phyloP scores from a whole-genome alignment of 495 filamentous ascomycete species.

The Aspergillus wentii region DNA sequence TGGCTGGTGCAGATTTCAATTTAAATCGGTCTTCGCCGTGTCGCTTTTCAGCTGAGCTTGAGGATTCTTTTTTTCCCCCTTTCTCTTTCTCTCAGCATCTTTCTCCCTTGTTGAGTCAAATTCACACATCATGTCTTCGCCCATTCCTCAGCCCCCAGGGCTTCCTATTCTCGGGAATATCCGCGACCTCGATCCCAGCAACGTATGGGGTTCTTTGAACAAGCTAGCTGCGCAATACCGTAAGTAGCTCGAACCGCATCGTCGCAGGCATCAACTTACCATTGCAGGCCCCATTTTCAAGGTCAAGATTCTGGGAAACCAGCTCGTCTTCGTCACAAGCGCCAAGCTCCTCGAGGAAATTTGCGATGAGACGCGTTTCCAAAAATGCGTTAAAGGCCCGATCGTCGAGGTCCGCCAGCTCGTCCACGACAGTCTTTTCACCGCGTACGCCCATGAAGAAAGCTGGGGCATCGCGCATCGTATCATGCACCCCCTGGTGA shows the following conservation, averaged over 20 bases:
- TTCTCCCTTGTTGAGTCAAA: neutral
- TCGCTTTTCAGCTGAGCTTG: too few relatives aligned
- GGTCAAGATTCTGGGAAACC: conserved; percentile 51
- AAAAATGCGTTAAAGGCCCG: conserved; percentile 55
- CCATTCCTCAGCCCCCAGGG: conserved; percentile 62
- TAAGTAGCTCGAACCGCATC: too few relatives aligned
- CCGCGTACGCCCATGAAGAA: conserved; percentile 56
- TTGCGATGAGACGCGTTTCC: conserved; percentile 67
- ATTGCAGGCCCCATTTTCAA: conserved; percentile 68
- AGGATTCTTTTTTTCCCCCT: neutral
- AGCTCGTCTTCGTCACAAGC: conserved; percentile 48
- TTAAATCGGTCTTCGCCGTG: too few relatives aligned
- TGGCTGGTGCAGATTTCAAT: too few relatives aligned
- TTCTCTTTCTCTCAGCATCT: neutral
- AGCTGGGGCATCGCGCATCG: conserved; percentile 73
- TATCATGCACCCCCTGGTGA: conserved; percentile 47
- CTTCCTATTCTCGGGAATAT: conserved; percentile 66
- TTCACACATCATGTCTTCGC: conserved; percentile 27
- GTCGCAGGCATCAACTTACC: too few relatives aligned
- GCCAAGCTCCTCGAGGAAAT: conserved; percentile 62
- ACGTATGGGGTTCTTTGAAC: conserved; percentile 59
- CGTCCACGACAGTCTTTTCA: conserved; percentile 71
- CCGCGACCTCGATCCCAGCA: conserved; percentile 54
- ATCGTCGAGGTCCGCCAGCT: conserved; percentile 58
- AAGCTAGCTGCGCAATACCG: conserved; percentile 62